Evolutionary conservation across 441 rosid species (phyloP).

Genomic region (Gossypium armourianum): DNA sequence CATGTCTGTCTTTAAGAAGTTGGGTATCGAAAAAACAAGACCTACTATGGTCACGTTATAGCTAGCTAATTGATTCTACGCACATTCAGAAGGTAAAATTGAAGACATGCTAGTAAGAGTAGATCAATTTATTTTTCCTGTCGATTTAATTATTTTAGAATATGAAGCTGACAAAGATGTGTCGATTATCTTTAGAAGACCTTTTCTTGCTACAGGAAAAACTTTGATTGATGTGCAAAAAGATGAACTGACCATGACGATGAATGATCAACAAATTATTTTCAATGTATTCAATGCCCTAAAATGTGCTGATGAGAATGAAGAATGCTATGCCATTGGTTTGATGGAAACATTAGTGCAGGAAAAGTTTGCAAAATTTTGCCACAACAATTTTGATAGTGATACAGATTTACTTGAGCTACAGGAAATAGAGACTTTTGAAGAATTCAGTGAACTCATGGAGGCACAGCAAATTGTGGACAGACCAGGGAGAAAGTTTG

Average conservation of each 20-base stretch:
- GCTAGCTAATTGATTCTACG: neutral
- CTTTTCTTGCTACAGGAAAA: too few species aligned
- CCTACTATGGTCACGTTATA: neutral
- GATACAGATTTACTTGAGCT: neutral
- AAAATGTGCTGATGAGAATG: too few species aligned
- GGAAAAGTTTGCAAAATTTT: too few species aligned
- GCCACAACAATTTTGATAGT: neutral
- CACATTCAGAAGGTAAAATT: neutral
- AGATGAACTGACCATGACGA: too few species aligned
- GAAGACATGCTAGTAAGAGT: neutral
- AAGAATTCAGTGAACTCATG: neutral
- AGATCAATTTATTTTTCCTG: neutral
- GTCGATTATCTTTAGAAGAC: too few species aligned
- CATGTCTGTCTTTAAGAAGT: neutral
- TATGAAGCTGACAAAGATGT: too few species aligned
- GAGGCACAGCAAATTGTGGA: neutral
- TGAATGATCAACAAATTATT: too few species aligned
- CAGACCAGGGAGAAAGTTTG: neutral
- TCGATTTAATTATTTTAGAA: neutral
- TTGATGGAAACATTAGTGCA: too few species aligned
- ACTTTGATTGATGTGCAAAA: too few species aligned
- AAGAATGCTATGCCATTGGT: too few species aligned
- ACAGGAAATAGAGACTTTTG: neutral
- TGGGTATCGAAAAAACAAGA: too few species aligned
- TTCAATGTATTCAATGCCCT: too few species aligned